A percentile compares a stretch with the other conserved stretches of the same genome.
Conservation (phyloP, 1,284 basidiomycete species). For the Moesziomyces sp. region DNA sequence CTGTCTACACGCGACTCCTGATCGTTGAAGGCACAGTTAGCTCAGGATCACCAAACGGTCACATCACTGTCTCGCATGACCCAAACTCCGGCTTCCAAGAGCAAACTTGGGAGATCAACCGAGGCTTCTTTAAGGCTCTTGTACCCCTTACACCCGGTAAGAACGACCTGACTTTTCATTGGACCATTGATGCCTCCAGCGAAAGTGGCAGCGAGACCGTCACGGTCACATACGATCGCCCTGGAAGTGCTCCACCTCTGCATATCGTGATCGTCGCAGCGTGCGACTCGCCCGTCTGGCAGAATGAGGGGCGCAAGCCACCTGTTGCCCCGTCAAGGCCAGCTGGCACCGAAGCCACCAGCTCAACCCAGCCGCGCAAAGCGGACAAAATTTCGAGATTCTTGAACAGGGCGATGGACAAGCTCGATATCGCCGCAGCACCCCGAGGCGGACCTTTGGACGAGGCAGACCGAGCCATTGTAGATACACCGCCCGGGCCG, state of each 20-base stretch:
- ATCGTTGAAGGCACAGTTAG: constrained; percentile 28
- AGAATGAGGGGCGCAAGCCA: constrained; percentile 12
- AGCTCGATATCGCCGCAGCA: constrained; percentile 8
- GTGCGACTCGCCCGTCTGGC: constrained; percentile 38
- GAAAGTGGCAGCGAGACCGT: constrained; percentile 1
- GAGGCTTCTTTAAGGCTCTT: constrained; percentile 42
- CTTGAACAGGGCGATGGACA: constrained; percentile 23
- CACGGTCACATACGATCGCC: constrained; percentile 15
- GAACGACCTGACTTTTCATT: constrained; percentile 25
- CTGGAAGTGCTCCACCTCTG: constrained; percentile 18
- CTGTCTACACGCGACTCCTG: constrained; percentile 38
- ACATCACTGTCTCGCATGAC: constrained; percentile 13
- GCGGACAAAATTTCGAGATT: constrained; percentile 20
- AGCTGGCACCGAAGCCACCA: background rate
- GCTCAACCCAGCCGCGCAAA: background rate
- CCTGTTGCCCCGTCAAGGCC: constrained; percentile 8
- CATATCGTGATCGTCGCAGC: constrained; percentile 44
- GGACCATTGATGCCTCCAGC: background rate
- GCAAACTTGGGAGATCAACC: constrained; percentile 39
- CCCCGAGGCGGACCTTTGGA: background rate
- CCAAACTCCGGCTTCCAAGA: constrained; percentile 17
- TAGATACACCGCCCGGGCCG: constrained; percentile 32
- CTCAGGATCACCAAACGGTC: constrained; percentile 4
- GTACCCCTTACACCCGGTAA: constrained; percentile 30
- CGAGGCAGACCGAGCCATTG: constrained; percentile 22